Conservation (phyloP, 208 protist species). For the Wallacemonas sp. region DNA sequence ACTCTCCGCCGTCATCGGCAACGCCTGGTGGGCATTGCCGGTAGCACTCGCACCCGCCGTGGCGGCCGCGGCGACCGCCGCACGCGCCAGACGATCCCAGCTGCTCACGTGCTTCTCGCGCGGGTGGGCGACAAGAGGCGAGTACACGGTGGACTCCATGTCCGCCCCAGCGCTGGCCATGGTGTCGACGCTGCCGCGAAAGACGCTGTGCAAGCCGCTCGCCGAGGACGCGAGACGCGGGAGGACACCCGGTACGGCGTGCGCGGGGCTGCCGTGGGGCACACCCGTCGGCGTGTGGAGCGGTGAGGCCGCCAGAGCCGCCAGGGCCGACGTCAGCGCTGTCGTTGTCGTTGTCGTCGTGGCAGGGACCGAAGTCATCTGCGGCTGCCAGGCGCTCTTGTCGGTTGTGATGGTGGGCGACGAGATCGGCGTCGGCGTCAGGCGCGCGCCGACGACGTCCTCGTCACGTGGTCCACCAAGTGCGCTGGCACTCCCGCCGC, state of each 20-base stretch:
- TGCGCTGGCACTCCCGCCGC: too few relatives aligned
- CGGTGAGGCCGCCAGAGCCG: neutral
- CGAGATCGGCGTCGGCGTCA: too few relatives aligned
- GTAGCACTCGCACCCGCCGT: neutral
- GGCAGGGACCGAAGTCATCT: too few relatives aligned
- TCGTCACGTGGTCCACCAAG: too few relatives aligned
- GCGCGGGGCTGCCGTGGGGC: too few relatives aligned
- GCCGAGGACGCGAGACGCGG: neutral
- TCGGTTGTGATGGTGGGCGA: neutral
- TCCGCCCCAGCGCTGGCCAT: constrained; percentile 4
- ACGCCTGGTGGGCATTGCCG: neutral
- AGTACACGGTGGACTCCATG: constrained; percentile 9
- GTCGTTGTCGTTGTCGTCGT: too few relatives aligned
- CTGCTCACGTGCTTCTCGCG: neutral
- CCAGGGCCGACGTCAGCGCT: neutral
- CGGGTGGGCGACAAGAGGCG: constrained; percentile 2
- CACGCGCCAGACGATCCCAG: neutral
- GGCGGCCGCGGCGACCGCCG: neutral
- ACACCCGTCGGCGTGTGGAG: too few relatives aligned
- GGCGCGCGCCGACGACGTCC: too few relatives aligned
- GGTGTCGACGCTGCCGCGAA: constrained; percentile 4
- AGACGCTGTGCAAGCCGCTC: neutral
- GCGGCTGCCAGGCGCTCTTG: too few relatives aligned
- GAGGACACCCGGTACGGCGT: neutral
- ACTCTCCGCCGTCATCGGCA: neutral